These are phyloP conservation scores for Penicillium concentricum DNA, from an alignment of 2,329 filamentous ascomycete species.

Conservation along the genomic window DNA sequence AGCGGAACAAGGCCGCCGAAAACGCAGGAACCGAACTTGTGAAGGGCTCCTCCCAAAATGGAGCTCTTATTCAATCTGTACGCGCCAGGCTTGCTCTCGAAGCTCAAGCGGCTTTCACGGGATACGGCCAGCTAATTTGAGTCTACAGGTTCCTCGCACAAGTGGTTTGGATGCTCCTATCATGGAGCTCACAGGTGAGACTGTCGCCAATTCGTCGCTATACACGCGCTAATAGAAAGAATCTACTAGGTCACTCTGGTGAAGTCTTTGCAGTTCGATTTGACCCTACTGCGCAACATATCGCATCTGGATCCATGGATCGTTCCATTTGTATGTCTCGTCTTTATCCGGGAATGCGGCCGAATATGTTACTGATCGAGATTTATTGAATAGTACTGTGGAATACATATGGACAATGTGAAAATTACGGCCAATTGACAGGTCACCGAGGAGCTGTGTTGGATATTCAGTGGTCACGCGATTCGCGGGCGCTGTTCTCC, in stretches of 20 bases:
- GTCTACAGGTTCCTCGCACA: constrained; percentile 67
- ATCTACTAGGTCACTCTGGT: constrained; percentile 60
- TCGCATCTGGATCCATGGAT: constrained; percentile 95
- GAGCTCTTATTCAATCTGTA: constrained; percentile 66
- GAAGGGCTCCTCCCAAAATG: constrained; percentile 58
- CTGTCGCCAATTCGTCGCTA: background rate
- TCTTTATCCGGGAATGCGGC: background rate
- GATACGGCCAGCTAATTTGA: constrained; percentile 14
- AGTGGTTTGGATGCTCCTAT: constrained; percentile 84
- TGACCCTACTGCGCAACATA: constrained; percentile 80
- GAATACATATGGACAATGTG: constrained; percentile 87
- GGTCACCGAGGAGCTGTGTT: constrained; percentile 90
- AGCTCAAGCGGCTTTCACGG: background rate
- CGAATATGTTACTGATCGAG: background rate
- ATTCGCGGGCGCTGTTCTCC: constrained; percentile 85
- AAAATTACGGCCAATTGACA: constrained; percentile 86
- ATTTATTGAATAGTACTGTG: constrained; percentile 67
- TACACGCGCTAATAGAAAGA: constrained; percentile 8
- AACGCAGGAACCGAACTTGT: constrained; percentile 56
- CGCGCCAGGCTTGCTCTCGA: constrained; percentile 30
- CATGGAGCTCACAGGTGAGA: constrained; percentile 83
- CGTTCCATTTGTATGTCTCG: constrained; percentile 71
- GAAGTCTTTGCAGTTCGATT: constrained; percentile 92
- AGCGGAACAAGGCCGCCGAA: constrained; percentile 74
- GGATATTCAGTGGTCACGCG: constrained; percentile 94